Percentiles rank a stretch among this genome's conserved stretches.
Evolutionary conservation across 2,329 filamentous ascomycete species (phyloP).

Genomic region (Pseudopithomyces chartarum): DNA sequence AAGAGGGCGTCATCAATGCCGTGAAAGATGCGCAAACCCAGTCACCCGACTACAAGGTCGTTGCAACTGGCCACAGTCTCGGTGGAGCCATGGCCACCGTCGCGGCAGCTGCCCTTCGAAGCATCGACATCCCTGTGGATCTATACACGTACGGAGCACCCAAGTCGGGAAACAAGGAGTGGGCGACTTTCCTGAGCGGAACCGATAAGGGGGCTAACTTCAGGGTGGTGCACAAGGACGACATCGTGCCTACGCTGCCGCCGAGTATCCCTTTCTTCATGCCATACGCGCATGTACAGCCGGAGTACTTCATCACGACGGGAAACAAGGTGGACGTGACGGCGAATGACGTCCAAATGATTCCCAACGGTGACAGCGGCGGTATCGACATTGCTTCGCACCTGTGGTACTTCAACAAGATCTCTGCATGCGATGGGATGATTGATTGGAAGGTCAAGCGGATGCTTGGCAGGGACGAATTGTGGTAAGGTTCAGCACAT

Average conservation of each 20-base stretch:
- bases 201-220: slow-evolving; percentile 60
- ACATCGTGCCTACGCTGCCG: slow-evolving; percentile 72
- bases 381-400: slow-evolving; percentile 39
- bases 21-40: slow-evolving; percentile 51
- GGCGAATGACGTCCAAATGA: slow-evolving; percentile 27
- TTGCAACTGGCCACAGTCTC: slow-evolving; percentile 71
- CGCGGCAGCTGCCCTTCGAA: slow-evolving; percentile 62
- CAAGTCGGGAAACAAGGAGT: slow-evolving; percentile 63
- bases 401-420: slow-evolving; percentile 43
- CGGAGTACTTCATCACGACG: slow-evolving; percentile 64
- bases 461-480: neutral
- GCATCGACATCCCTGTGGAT: slow-evolving; percentile 54
- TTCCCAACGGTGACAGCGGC: slow-evolving; percentile 40
- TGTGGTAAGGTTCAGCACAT: neutral
- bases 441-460: slow-evolving; percentile 33
- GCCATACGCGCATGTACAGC: slow-evolving; percentile 60
- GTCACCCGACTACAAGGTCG: slow-evolving; percentile 59
- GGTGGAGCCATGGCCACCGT: slow-evolving; percentile 69
- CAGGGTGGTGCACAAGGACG: slow-evolving; percentile 69
- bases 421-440: slow-evolving; percentile 36
- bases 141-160: slow-evolving; percentile 72
- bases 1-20: slow-evolving; percentile 47
- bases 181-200: slow-evolving; percentile 59
- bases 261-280: slow-evolving; percentile 55
- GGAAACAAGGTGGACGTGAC: slow-evolving; percentile 27